A percentile compares a stretch with the other conserved stretches of the same genome.
Conservation (phyloP, 2,329 filamentous ascomycete species). For the Dothistroma pini region DNA sequence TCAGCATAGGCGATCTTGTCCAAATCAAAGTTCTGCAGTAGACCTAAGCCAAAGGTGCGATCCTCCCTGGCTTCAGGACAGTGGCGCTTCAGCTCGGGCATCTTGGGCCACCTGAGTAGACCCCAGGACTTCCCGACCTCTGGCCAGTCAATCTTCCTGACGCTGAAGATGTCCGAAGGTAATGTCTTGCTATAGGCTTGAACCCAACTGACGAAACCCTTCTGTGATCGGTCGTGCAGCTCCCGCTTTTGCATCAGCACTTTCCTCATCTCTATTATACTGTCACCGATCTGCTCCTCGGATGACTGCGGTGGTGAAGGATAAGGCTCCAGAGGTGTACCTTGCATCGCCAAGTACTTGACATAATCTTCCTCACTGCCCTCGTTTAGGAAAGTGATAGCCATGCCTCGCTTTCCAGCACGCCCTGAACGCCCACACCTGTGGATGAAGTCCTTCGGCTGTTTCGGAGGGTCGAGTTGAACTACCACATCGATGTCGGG, state of each 20-base stretch:
- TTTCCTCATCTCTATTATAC: slow-evolving; percentile 59
- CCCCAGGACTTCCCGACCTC: slow-evolving; percentile 82
- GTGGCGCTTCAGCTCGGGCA: slow-evolving; percentile 69
- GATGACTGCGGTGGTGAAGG: slow-evolving; percentile 47
- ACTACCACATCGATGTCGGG: slow-evolving; percentile 87
- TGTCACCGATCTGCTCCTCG: slow-evolving; percentile 56
- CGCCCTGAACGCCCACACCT: slow-evolving; percentile 61
- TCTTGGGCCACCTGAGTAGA: slow-evolving; percentile 79
- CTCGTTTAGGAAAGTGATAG: slow-evolving; percentile 79
- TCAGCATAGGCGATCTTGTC: slow-evolving; percentile 44
- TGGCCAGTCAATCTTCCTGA: slow-evolving; percentile 77
- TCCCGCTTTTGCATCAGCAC: slow-evolving; percentile 59
- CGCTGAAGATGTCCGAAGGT: slow-evolving; percentile 84
- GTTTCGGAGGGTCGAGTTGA: slow-evolving; percentile 79
- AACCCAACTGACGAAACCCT: slow-evolving; percentile 90
- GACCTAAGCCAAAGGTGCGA: slow-evolving; percentile 37
- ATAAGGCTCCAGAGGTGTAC: slow-evolving; percentile 32
- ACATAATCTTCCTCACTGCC: slow-evolving; percentile 88
- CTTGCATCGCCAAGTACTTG: slow-evolving; percentile 62
- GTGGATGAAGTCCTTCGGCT: slow-evolving; percentile 78
- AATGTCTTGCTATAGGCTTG: slow-evolving; percentile 88
- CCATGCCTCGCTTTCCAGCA: slow-evolving; percentile 68
- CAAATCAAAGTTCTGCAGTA: slow-evolving; percentile 36
- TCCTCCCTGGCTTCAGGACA: slow-evolving; percentile 38
- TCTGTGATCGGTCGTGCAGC: slow-evolving; percentile 82